phyloP scores from a whole-genome alignment of 2,329 filamentous ascomycete genomes.

The Fusarium transvaalense region DNA sequence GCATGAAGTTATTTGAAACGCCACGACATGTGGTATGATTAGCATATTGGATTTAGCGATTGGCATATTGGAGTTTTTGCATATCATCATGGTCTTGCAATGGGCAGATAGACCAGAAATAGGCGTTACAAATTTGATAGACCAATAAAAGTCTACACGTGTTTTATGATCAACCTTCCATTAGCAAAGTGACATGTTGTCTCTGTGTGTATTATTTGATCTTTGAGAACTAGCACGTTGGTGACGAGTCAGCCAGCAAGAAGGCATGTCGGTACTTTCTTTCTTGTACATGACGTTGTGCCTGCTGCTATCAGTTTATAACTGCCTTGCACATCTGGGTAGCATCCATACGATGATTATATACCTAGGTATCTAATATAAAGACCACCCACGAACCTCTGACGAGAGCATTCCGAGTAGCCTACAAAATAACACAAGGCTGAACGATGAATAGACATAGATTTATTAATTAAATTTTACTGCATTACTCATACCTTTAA shows the following conservation, averaged over 20 bases:
- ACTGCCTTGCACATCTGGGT: no score
- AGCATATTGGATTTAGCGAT: slow-evolving; percentile 45
- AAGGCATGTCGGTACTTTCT: neutral
- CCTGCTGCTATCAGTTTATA: no score
- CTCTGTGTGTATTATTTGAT: neutral
- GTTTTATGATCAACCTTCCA: neutral
- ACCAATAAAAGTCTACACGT: slow-evolving; percentile 28
- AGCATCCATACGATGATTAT: no score
- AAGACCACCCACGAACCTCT: neutral
- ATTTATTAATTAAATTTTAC: neutral
- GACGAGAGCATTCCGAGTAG: neutral
- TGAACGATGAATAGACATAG: neutral
- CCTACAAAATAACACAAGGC: neutral
- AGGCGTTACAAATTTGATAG: slow-evolving; percentile 34
- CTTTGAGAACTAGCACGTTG: neutral
- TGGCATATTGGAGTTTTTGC: slow-evolving; percentile 31
- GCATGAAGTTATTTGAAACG: slow-evolving; percentile 36
- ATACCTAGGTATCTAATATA: no score
- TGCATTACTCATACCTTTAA: no score
- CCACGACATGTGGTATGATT: slow-evolving; percentile 26
- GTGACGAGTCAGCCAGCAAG: neutral
- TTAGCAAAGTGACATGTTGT: neutral
- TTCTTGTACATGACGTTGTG: neutral
- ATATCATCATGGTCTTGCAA: slow-evolving; percentile 36
- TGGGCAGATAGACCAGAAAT: slow-evolving; percentile 35